Conservation (phyloP, 805 yeast genomes). For the Blastobotrys attinorum region DNA sequence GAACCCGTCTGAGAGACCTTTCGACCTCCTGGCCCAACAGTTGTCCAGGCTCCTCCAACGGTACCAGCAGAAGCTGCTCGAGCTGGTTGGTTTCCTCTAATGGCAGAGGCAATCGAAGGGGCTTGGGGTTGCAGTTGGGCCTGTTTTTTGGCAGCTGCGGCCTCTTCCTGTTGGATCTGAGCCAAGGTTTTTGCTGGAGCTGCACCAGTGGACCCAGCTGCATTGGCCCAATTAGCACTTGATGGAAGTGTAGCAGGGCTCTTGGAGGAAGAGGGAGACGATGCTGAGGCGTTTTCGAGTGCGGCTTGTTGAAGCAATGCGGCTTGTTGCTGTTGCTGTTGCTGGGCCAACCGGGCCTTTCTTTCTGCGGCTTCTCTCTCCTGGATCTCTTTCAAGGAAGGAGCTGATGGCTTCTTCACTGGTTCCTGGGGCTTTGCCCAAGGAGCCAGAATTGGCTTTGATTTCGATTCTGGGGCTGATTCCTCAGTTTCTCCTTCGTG, state of each 20-base stretch:
- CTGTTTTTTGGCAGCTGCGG: neutral
- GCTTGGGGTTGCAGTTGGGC: neutral
- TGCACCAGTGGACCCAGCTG: constrained; percentile 14
- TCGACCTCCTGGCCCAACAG: constrained; percentile 62
- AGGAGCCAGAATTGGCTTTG: constrained; percentile 19
- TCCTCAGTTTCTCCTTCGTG: constrained; percentile 3
- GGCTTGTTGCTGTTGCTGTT: constrained; percentile 14
- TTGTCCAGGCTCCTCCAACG: constrained; percentile 23
- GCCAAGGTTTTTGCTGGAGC: constrained; percentile 27
- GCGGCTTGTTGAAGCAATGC: constrained; percentile 7
- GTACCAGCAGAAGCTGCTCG: constrained; percentile 5
- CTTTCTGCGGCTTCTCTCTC: constrained; percentile 25
- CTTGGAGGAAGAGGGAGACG: constrained; percentile 1
- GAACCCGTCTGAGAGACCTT: constrained; percentile 24
- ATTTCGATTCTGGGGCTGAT: neutral
- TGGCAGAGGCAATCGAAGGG: neutral
- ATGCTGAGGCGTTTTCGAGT: constrained; percentile 3
- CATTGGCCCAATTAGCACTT: constrained; percentile 20
- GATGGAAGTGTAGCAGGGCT: constrained; percentile 19
- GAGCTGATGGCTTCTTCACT: constrained; percentile 10
- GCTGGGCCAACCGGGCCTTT: constrained; percentile 14
- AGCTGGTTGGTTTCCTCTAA: neutral
- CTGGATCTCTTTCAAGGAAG: constrained; percentile 27
- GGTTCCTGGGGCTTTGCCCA: constrained; percentile 16
- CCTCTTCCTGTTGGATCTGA: constrained; percentile 33